These are phyloP conservation scores for Pleurotus platypus DNA, from an alignment of 768 basidiomycete species.

Conservation along the genomic window DNA sequence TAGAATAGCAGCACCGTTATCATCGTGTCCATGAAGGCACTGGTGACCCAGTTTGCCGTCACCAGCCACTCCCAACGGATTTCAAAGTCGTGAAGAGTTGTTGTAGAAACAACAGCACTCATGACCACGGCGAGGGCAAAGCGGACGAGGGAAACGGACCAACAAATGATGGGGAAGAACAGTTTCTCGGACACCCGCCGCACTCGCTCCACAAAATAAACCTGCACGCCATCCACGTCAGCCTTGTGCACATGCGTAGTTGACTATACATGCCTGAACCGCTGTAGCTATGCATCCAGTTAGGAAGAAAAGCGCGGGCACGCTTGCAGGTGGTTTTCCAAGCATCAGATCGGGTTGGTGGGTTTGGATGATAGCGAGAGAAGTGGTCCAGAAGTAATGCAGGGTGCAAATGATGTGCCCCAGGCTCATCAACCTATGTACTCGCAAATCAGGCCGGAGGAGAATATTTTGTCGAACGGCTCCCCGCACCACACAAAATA, in stretches of 20 bases:
- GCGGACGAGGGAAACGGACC: conserved; percentile 19
- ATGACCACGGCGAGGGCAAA: conserved; percentile 25
- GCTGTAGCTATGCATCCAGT: conserved; percentile 24
- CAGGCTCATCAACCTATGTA: conserved; percentile 15
- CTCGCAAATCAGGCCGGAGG: too few relatives aligned
- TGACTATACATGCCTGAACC: conserved; percentile 21
- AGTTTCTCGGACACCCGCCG: conserved; percentile 22
- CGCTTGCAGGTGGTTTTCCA: conserved; percentile 14
- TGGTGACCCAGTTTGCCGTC: conserved; percentile 21
- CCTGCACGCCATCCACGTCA: not conserved
- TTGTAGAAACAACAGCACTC: conserved; percentile 17
- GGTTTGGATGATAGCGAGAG: conserved; percentile 17
- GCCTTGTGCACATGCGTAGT: too few relatives aligned
- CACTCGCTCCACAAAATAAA: conserved; percentile 28
- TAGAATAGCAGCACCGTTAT: conserved; percentile 28
- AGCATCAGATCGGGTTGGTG: conserved; percentile 17
- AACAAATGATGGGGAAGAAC: conserved; percentile 23
- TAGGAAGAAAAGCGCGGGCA: conserved; percentile 18
- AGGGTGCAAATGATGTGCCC: conserved; percentile 23
- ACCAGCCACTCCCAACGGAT: conserved; percentile 26
- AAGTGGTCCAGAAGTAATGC: conserved; percentile 24
- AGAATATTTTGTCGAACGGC: too few relatives aligned
- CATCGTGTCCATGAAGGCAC: conserved; percentile 25
- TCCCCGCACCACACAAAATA: too few relatives aligned
- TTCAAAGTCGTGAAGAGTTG: conserved; percentile 12